A percentile compares a stretch with the other conserved stretches of the same genome.
phyloP scores from a whole-genome alignment of 2,329 filamentous ascomycete species.

The Penicillium sp. region DNA sequence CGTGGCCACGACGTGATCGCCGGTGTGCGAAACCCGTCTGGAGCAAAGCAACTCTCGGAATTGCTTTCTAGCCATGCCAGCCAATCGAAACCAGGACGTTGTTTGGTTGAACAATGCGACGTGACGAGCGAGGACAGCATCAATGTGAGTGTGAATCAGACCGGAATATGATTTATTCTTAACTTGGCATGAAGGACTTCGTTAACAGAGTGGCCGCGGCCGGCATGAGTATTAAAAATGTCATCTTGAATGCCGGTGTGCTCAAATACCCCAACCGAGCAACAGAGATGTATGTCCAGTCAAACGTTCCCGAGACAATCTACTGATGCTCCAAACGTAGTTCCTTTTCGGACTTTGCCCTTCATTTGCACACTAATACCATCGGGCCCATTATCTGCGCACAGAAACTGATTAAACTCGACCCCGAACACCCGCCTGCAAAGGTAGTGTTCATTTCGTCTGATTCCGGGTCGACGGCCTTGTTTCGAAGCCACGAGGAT shows the following conservation, averaged over 20 bases:
- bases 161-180: neutral
- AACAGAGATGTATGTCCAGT: conserved; percentile 42
- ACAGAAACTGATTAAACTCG: conserved; percentile 48
- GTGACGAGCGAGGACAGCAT: conserved; percentile 52
- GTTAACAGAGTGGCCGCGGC: conserved; percentile 15
- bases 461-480: conserved; percentile 50
- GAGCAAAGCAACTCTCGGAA: conserved; percentile 17
- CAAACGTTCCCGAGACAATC: conserved; percentile 12
- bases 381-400: conserved; percentile 56
- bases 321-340: conserved; percentile 26
- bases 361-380: conserved; percentile 55
- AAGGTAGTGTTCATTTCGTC: conserved; percentile 54
- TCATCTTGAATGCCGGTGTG: conserved; percentile 55
- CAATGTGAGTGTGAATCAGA: conserved; percentile 30
- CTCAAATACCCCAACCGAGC: conserved; percentile 55
- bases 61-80: conserved; percentile 22
- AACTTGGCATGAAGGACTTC: neutral
- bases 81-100: conserved; percentile 15
- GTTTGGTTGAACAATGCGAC: conserved; percentile 50
- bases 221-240: conserved; percentile 47
- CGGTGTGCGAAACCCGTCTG: conserved; percentile 45
- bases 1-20: conserved; percentile 49
- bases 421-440: conserved; percentile 39
- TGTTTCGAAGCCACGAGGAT: conserved; percentile 53
- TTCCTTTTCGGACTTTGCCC: conserved; percentile 50